Conservation (phyloP, 176 grass and related monocot genomes). For the Oryza punctata region DNA sequence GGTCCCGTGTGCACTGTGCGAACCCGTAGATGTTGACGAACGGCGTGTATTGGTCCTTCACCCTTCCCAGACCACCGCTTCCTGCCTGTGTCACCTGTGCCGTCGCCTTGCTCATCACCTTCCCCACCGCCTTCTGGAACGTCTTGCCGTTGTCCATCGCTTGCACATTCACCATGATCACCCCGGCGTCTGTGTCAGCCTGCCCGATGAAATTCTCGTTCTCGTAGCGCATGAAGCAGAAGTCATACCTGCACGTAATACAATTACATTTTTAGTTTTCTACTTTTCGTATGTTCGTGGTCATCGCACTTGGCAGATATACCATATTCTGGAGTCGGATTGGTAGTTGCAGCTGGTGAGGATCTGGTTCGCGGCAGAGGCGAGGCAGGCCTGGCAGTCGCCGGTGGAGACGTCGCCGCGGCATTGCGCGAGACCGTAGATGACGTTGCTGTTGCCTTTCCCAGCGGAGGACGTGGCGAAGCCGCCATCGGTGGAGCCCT, state of each 20-base stretch:
- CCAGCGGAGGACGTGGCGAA: constrained; percentile 56
- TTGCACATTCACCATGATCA: constrained; percentile 52
- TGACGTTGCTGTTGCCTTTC: constrained; percentile 4
- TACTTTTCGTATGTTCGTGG: neutral
- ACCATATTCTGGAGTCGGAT: constrained; percentile 68
- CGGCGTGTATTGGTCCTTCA: constrained; percentile 54
- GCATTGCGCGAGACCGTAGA: constrained; percentile 76
- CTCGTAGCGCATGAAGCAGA: constrained; percentile 71
- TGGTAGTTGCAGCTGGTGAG: constrained; percentile 45
- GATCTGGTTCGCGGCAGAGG: constrained; percentile 60
- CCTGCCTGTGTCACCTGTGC: constrained; percentile 43
- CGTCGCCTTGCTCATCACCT: constrained; percentile 36
- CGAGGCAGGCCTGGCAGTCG: constrained; percentile 62
- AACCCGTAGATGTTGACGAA: constrained; percentile 62
- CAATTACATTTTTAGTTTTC: neutral
- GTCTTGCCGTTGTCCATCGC: constrained; percentile 41
- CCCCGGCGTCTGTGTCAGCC: constrained; percentile 40
- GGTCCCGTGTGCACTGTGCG: constrained; percentile 74
- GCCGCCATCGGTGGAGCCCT: constrained; percentile 53
- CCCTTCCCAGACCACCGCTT: constrained; percentile 45
- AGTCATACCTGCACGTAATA: constrained; percentile 53
- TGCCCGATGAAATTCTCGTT: constrained; percentile 49
- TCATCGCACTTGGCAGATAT: neutral
- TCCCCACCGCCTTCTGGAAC: constrained; percentile 55
- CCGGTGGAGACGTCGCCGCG: constrained; percentile 58